Conservation (phyloP, 2,329 filamentous ascomycete genomes). For the Aspergillus pseudonomiae region DNA sequence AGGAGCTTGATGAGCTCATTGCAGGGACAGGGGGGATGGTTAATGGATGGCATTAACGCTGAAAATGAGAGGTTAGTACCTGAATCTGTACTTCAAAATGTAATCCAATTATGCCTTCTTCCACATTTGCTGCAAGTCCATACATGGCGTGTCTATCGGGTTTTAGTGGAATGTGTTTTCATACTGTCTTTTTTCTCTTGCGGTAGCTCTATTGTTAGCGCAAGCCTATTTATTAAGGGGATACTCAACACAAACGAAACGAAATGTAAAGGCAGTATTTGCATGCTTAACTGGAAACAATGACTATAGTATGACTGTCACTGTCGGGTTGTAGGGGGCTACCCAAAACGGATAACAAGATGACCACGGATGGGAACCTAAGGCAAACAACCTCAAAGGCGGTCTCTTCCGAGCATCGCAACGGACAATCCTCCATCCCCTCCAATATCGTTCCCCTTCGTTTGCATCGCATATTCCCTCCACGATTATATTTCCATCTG, state of each 20-base stretch:
- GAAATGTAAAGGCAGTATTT: not conserved
- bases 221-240: not conserved
- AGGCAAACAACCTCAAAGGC: constrained; percentile 19
- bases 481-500: constrained; percentile 17
- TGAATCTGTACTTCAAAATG: constrained; percentile 15
- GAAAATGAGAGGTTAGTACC: constrained; percentile 8
- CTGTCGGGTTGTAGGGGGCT: not conserved
- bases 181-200: not conserved
- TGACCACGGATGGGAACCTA: not conserved
- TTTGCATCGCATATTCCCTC: constrained; percentile 18
- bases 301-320: not conserved
- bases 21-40: constrained; percentile 34
- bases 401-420: constrained; percentile 22
- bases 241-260: not conserved
- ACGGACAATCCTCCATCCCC: constrained; percentile 20
- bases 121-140: not conserved
- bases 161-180: constrained; percentile 8
- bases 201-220: not conserved
- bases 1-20: constrained; percentile 71
- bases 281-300: not conserved
- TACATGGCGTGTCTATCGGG: not conserved
- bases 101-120: constrained; percentile 13
- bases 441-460: constrained; percentile 7
- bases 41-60: constrained; percentile 44
- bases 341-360: not conserved